These are phyloP conservation scores for Fusarium sp. DNA, from an alignment of 2,329 filamentous ascomycete species.

Conservation along the genomic window DNA sequence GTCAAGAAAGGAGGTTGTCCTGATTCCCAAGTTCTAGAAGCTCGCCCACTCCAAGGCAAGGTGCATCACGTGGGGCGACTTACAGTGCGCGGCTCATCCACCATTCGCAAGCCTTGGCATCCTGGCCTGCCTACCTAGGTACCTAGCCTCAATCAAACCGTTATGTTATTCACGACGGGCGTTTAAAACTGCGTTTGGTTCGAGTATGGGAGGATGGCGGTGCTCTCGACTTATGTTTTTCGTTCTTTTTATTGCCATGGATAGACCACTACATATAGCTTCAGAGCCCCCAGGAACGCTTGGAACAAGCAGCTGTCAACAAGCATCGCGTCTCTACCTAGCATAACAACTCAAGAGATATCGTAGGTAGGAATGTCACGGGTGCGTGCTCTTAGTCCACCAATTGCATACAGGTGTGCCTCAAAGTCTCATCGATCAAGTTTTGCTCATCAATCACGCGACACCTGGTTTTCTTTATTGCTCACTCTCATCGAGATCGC, in stretches of 20 bases:
- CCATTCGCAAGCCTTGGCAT: conserved; percentile 27
- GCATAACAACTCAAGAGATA: too few species aligned
- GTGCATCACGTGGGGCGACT: conserved; percentile 47
- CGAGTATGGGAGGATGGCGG: too few species aligned
- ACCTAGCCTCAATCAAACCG: too few species aligned
- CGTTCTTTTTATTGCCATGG: not conserved
- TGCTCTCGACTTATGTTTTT: not conserved
- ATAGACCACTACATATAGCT: too few species aligned
- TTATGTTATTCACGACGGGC: too few species aligned
- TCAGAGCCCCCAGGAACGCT: not conserved
- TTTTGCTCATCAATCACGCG: conserved; percentile 1
- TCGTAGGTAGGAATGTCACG: not conserved
- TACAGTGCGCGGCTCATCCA: conserved; percentile 36
- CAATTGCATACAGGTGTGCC: not conserved
- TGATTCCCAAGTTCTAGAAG: conserved; percentile 27
- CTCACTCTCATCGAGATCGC: conserved; percentile 30
- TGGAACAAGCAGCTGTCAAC: not conserved
- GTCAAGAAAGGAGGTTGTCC: conserved; percentile 39
- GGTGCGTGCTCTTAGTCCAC: not conserved
- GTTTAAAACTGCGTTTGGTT: not conserved
- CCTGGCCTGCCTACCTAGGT: not conserved
- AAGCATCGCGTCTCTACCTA: too few species aligned
- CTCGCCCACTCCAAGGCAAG: conserved; percentile 29
- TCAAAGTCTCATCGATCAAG: not conserved
- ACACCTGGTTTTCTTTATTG: not conserved